Evolutionary conservation across 371 early-diverging fungal genomes (phyloP).

Genomic region (Catenaria anguillulae): DNA sequence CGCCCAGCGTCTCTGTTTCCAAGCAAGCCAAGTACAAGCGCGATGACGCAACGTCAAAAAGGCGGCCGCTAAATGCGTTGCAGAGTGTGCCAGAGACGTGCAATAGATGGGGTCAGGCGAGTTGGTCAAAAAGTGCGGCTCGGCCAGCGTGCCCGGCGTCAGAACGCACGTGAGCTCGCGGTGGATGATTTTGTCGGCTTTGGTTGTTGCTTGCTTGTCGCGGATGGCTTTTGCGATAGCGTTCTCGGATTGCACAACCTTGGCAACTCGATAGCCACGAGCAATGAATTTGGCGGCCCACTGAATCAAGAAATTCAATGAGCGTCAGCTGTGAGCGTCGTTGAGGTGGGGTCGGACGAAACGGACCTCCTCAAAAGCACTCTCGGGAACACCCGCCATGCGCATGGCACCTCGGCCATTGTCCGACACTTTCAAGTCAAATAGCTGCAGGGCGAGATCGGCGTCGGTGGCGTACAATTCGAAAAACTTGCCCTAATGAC

Average conservation of each 20-base stretch:
- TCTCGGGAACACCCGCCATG: conserved; percentile 99
- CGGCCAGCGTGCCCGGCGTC: conserved; percentile 91
- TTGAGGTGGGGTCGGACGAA: no score
- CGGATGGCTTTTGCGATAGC: conserved; percentile 90
- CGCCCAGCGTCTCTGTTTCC: no score
- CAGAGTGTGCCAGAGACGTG: conserved; percentile 66
- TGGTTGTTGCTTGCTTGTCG: conserved; percentile 37
- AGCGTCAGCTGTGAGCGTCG: no score
- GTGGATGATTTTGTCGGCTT: conserved; percentile 73
- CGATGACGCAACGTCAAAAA: no score
- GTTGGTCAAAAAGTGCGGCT: conserved; percentile 67
- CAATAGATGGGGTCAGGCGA: conserved; percentile 82
- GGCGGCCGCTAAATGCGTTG: no score
- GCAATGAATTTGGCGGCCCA: conserved; percentile 97
- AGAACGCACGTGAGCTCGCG: conserved; percentile 87
- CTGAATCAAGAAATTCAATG: no score
- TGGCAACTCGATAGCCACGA: conserved; percentile 92
- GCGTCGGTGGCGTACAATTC: conserved; percentile 99
- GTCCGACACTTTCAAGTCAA: conserved; percentile 93
- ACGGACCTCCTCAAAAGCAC: conserved; percentile 80
- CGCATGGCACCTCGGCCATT: conserved; percentile 84
- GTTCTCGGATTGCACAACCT: conserved; percentile 97
- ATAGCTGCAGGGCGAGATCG: conserved; percentile 89
- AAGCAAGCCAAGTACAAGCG: no score
- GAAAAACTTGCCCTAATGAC: conserved; percentile 97